Percentiles rank a stretch among this genome's conserved stretches.
These are phyloP conservation scores for Lobulomyces angularis DNA, from an alignment of 192 early-diverging fungal species.

Conservation along the genomic window DNA sequence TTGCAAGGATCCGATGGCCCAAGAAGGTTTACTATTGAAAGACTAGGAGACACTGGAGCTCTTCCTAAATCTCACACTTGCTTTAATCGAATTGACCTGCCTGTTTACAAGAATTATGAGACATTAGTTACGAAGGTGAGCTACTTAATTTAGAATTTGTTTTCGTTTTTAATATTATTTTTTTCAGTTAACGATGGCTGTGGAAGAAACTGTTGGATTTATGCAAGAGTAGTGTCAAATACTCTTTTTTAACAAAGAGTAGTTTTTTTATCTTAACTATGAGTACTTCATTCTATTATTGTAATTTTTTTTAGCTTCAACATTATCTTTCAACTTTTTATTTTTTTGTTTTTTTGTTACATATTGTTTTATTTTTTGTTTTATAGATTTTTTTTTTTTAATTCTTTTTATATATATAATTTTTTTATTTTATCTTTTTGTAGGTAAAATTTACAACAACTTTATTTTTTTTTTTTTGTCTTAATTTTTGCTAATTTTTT, in stretches of 20 bases:
- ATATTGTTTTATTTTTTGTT: too few relatives aligned
- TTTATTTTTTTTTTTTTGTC: too few relatives aligned
- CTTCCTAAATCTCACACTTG: constrained; percentile 93
- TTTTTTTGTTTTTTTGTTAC: too few relatives aligned
- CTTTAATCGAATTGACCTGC: constrained; percentile 95
- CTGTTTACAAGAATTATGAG: constrained; percentile 76
- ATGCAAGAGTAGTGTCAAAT: constrained; percentile 60
- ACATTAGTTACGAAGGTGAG: constrained; percentile 40
- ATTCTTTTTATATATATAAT: too few relatives aligned
- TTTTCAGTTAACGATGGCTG: constrained; percentile 84
- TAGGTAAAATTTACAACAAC: too few relatives aligned
- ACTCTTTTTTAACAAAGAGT: not conserved
- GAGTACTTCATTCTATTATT: too few relatives aligned
- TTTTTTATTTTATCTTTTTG: too few relatives aligned
- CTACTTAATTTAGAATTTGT: not conserved
- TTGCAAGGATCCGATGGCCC: constrained; percentile 94
- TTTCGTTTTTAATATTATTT: constrained; percentile 43
- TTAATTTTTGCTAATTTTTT: too few relatives aligned
- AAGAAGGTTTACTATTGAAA: constrained; percentile 89
- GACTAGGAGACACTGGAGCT: constrained; percentile 68
- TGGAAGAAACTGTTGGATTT: constrained; percentile 94
- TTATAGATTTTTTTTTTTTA: too few relatives aligned
- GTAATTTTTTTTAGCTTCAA: too few relatives aligned
- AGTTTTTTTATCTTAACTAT: too few relatives aligned
- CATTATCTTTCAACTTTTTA: too few relatives aligned